These are phyloP conservation scores for Pseudocercospora musae DNA, from an alignment of 2,329 filamentous ascomycete genomes.

Conservation along the genomic window DNA sequence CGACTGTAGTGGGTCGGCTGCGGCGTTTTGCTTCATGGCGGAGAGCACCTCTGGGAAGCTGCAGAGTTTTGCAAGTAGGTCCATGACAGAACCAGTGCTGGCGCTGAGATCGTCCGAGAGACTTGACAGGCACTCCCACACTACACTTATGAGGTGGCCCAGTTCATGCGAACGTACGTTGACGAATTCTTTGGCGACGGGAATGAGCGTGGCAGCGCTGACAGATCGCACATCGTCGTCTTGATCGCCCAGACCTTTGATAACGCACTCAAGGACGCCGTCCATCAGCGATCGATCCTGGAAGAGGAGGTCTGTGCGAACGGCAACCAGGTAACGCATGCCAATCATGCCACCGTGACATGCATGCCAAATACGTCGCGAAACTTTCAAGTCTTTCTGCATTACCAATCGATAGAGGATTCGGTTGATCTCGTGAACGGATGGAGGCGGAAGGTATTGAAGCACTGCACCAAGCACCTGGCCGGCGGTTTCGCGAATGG, in stretches of 20 bases:
- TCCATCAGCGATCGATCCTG: constrained; percentile 84
- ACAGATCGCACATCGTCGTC: constrained; percentile 97
- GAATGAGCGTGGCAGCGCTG: constrained; percentile 94
- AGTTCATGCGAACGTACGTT: constrained; percentile 74
- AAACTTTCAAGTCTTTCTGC: constrained; percentile 74
- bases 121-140: constrained; percentile 96
- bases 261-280: constrained; percentile 85
- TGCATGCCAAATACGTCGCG: constrained; percentile 81
- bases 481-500: constrained; percentile 90
- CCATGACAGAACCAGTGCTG: constrained; percentile 98
- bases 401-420: constrained; percentile 88
- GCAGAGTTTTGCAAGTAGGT: constrained; percentile 90
- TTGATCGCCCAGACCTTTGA: constrained; percentile 85
- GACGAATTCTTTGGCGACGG: constrained; percentile 93
- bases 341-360: constrained; percentile 99
- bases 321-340: constrained; percentile 88
- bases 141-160: constrained; percentile 81
- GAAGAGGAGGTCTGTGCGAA: constrained; percentile 86
- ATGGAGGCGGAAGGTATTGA: constrained; percentile 73
- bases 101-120: constrained; percentile 96
- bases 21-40: constrained; percentile 88
- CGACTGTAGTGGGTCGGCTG: constrained; percentile 77
- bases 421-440: constrained; percentile 79
- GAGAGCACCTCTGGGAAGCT: constrained; percentile 88
- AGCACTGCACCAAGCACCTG: constrained; percentile 88